Evolutionary conservation across 139 green algal genomes (phyloP).

Genomic region (Chlorella sp.): DNA sequence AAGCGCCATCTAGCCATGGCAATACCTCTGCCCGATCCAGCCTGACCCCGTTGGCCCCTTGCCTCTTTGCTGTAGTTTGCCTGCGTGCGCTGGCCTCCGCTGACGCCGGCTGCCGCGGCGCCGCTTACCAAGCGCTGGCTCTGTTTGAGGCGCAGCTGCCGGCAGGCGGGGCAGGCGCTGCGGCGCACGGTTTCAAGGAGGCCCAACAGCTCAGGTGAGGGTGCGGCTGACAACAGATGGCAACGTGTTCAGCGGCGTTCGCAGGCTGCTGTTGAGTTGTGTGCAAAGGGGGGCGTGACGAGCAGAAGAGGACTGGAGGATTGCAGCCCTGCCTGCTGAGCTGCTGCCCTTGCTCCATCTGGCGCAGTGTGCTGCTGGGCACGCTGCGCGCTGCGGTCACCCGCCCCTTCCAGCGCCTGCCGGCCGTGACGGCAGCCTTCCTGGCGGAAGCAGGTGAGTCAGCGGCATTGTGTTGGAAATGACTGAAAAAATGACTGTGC

Average conservation of each 20-base stretch:
- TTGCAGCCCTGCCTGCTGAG: not conserved
- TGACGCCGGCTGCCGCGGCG: constrained; percentile 33
- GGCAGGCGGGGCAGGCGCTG: not conserved
- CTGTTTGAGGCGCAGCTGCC: constrained; percentile 17
- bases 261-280: not conserved
- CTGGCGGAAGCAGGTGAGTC: constrained; percentile 60
- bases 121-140: constrained; percentile 29
- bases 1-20: too few species aligned
- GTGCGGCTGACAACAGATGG: not conserved
- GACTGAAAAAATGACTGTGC: too few species aligned
- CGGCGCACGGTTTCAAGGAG: constrained; percentile 9
- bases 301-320: not conserved
- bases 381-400: constrained; percentile 50
- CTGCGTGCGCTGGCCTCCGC: constrained; percentile 54
- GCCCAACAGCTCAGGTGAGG: constrained; percentile 35
- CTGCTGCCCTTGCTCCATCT: not conserved
- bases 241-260: not conserved
- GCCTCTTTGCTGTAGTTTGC: constrained; percentile 38
- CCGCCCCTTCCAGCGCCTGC: constrained; percentile 58
- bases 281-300: not conserved
- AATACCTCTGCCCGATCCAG: too few species aligned
- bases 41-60: too few species aligned
- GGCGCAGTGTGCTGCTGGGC: constrained; percentile 51
- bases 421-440: constrained; percentile 52
- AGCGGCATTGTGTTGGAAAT: too few species aligned